Evolutionary conservation across 345 rosid species (phyloP), one percentile per base, ranked within the genome.

Genomic region (Corchorus olitorius): DNA sequence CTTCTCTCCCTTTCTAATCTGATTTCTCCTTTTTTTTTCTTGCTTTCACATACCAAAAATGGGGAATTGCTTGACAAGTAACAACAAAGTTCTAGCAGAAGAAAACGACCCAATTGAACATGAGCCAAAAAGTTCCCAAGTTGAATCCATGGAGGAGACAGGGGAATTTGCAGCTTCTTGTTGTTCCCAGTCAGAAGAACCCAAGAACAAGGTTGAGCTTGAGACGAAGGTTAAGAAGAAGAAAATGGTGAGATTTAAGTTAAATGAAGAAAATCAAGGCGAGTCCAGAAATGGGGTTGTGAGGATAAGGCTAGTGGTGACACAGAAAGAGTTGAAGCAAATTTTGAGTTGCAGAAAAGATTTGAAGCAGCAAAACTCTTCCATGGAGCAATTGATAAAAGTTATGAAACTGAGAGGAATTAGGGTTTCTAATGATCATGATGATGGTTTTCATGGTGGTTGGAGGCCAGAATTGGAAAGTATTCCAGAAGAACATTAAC

Each of bases 391-490:
- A 54, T 73, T 93, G 79, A 61, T 83, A 66, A 81, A 77, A 58
- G 86, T 79, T 20, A 65, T 83, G 83, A 84, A 72, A 82, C 77
- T 80, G 77, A 89, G 90, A 70, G 82, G 82, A 7, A 81, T 72
- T 52, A 60, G 77, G 76, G 43, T 75, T 34, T 46, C 22, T 7
- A 17, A 15, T 39, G 5, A 39, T 39, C 59, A 61, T 20, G 69
- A 46, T 1, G 82, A 19, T 12, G 33, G 22, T 22, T 33, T 55
- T 59, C 53, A 50, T 50, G 76, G 72, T 20, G 69, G 43, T 16
- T 87, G 91, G 94, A 91, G 86, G 82, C 94, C 90, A 11, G 65
- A 79, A 56, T 81, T 91, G 78, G 92, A 86, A 75, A 86, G 86
- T 82, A 91, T 91, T 73, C 95, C 92, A 0, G 95, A 91, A 72